Evolutionary conservation across 2,329 filamentous ascomycete genomes (phyloP).

Genomic region (Fusarium hostae): DNA sequence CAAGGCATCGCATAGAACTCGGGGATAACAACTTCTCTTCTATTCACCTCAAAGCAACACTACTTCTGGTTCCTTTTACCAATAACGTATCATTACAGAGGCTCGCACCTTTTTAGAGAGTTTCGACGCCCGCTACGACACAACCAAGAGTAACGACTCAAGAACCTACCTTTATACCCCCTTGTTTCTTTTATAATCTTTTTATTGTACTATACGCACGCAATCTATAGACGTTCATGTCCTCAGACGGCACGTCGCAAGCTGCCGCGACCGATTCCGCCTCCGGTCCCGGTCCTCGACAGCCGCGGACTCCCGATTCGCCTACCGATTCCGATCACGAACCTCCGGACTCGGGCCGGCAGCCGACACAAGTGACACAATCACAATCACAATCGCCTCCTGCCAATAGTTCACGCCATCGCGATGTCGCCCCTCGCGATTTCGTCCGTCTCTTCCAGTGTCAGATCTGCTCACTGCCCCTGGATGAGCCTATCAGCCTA

Average conservation of each 20-base stretch:
- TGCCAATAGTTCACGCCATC: constrained; percentile 5
- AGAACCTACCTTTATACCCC: neutral
- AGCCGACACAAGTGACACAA: constrained; percentile 10
- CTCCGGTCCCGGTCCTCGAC: constrained; percentile 25
- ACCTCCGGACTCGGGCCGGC: constrained; percentile 14
- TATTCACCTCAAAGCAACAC: constrained; percentile 1
- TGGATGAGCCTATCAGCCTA: constrained; percentile 76
- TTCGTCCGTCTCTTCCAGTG: constrained; percentile 80
- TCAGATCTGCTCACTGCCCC: constrained; percentile 74
- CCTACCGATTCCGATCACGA: constrained; percentile 16
- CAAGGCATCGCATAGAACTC: constrained; percentile 7
- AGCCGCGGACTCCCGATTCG: constrained; percentile 3
- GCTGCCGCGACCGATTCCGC: constrained; percentile 17
- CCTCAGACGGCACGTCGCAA: constrained; percentile 30
- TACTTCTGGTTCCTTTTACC: neutral
- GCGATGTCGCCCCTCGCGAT: constrained; percentile 43
- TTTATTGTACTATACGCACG: neutral
- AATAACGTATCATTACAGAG: constrained; percentile 5
- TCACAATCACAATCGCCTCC: constrained; percentile 20
- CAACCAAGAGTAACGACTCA: constrained; percentile 2
- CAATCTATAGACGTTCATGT: constrained; percentile 36
- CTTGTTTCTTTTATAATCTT: neutral
- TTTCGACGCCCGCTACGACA: constrained; percentile 31
- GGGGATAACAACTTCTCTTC: neutral
- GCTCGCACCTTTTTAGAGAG: constrained; percentile 41